Conservation (phyloP, 257 asterid species). For the Phtheirospermum japonicum region DNA sequence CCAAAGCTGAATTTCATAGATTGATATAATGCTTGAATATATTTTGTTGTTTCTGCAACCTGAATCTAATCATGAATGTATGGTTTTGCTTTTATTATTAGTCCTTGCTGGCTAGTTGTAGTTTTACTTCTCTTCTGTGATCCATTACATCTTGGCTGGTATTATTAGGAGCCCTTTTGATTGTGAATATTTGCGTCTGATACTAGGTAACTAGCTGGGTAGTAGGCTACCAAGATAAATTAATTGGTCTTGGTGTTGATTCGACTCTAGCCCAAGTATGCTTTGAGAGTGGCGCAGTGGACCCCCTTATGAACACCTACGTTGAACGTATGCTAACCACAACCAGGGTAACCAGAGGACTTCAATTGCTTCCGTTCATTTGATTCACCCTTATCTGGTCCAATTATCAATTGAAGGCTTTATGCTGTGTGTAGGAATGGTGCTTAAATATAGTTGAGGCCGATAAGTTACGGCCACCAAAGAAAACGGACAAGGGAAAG, state of each 20-base stretch:
- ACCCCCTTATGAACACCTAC: slow-evolving; percentile 97
- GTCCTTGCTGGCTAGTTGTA: too few species aligned
- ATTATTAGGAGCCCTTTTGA: not conserved
- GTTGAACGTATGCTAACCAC: slow-evolving; percentile 99
- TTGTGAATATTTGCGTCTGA: slow-evolving; percentile 18
- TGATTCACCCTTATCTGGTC: slow-evolving; percentile 21
- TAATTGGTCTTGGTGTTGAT: slow-evolving; percentile 93
- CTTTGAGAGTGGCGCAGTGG: slow-evolving; percentile 99
- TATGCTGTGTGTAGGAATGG: slow-evolving; percentile 81
- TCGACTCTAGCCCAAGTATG: slow-evolving; percentile 98
- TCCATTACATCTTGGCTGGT: slow-evolving; percentile 12
- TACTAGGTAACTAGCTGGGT: slow-evolving; percentile 98
- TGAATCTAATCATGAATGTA: too few species aligned
- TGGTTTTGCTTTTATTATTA: too few species aligned
- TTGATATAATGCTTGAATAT: too few species aligned
- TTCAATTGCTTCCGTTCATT: slow-evolving; percentile 19
- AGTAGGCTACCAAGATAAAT: slow-evolving; percentile 89
- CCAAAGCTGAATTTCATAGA: too few species aligned
- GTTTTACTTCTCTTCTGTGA: not conserved
- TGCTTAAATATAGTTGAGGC: slow-evolving; percentile 96
- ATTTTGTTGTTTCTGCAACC: too few species aligned
- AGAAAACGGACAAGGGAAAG: slow-evolving; percentile 92
- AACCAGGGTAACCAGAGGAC: slow-evolving; percentile 60
- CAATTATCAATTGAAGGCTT: slow-evolving; percentile 28
- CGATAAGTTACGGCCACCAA: slow-evolving; percentile 95